Evolutionary conservation across 768 basidiomycete species (phyloP).

Genomic region (Pleurotus salmoneostramineus): DNA sequence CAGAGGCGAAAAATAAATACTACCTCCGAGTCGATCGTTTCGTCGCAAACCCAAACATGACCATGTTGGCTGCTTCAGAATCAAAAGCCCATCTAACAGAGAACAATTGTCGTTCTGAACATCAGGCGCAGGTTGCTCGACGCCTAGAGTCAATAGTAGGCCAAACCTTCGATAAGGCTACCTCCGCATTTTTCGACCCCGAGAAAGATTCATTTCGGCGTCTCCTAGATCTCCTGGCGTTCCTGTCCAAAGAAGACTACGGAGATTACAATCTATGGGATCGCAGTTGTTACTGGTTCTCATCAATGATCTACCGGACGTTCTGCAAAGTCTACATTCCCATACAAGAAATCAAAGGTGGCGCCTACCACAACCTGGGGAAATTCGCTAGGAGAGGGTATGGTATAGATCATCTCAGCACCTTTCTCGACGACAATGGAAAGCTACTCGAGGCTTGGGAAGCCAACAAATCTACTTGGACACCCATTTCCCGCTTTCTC

Average conservation of each 20-base stretch:
- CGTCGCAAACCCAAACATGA: conserved; percentile 1
- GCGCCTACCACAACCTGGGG: neutral
- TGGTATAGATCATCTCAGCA: neutral
- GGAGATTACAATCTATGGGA: conserved; percentile 6
- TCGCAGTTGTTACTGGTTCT: conserved; percentile 6
- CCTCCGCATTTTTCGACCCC: neutral
- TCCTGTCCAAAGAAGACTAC: conserved; percentile 1
- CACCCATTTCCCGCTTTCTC: neutral
- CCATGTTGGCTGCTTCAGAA: conserved; percentile 1
- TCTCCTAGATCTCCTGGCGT: neutral
- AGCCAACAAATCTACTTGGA: conserved; percentile 5
- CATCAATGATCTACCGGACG: conserved; percentile 3
- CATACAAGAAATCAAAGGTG: neutral
- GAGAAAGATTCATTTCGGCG: neutral
- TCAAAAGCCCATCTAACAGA: conserved; percentile 1
- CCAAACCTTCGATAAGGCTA: neutral
- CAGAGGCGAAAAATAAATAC: neutral
- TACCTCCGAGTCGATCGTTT: conserved; percentile 4
- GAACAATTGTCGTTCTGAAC: neutral
- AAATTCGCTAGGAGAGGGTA: conserved; percentile 4
- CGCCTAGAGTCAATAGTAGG: neutral
- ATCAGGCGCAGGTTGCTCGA: conserved; percentile 1
- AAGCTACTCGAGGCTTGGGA: conserved; percentile 4
- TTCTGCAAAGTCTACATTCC: neutral
- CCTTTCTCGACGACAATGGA: neutral